Conservation (phyloP, 2,329 filamentous ascomycete species). For the Fusarium pseudocircinatum region DNA sequence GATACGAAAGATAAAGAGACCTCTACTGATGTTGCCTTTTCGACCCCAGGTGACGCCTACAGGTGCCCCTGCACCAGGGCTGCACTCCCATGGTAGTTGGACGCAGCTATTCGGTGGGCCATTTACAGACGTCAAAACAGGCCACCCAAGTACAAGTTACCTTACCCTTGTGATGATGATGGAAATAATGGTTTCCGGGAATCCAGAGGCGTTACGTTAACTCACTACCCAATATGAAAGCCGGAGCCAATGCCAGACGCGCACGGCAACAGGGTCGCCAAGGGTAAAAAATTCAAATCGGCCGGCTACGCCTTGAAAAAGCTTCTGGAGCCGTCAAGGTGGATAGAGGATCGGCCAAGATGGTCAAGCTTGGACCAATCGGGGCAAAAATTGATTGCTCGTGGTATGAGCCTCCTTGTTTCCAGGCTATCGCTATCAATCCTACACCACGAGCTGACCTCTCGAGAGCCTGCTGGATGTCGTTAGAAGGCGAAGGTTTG, state of each 20-base stretch:
- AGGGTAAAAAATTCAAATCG: constrained; percentile 10
- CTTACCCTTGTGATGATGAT: constrained; percentile 24
- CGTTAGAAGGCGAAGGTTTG: constrained; percentile 10
- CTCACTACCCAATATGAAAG: constrained; percentile 30
- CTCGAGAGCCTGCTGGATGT: constrained; percentile 8
- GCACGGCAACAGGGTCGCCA: neutral
- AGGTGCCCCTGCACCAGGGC: constrained; percentile 34
- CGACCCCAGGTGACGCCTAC: constrained; percentile 36
- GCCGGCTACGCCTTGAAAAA: constrained; percentile 16
- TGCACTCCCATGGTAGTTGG: constrained; percentile 24
- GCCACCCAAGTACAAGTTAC: constrained; percentile 30
- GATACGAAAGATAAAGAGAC: constrained; percentile 24
- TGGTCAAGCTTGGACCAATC: constrained; percentile 37
- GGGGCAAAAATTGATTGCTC: constrained; percentile 37
- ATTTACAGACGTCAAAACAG: constrained; percentile 1
- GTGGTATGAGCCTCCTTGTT: constrained; percentile 32
- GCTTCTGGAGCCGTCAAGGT: constrained; percentile 31
- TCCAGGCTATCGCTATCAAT: constrained; percentile 19
- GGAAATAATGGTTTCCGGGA: constrained; percentile 18
- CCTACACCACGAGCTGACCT: neutral
- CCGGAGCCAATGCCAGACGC: constrained; percentile 23
- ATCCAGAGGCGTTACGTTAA: constrained; percentile 31
- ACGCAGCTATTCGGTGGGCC: constrained; percentile 9
- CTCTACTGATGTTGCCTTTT: constrained; percentile 32
- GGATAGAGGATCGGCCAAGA: constrained; percentile 25